Conservation (phyloP, 768 basidiomycete species). For the Phylloporus rhodoxanthus region DNA sequence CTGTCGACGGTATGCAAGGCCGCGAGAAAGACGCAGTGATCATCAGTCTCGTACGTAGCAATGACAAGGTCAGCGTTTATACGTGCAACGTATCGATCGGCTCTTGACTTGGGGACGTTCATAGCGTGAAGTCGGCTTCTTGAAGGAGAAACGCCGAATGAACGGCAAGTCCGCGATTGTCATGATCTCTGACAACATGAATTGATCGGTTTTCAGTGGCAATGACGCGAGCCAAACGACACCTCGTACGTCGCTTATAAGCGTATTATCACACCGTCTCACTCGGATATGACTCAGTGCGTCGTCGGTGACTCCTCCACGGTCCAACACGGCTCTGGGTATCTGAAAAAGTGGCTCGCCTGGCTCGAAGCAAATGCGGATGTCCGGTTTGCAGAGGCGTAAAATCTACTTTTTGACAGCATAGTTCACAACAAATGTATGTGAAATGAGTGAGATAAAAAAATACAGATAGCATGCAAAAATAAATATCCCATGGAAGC, state of each 20-base stretch:
- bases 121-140: conserved; percentile 86
- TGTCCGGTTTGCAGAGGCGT: conserved; percentile 72
- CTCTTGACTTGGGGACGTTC: not conserved
- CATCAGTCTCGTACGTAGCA: conserved; percentile 89
- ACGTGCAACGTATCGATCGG: not conserved
- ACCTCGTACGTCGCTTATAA: conserved; percentile 55
- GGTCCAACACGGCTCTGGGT: conserved; percentile 75
- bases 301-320: conserved; percentile 93
- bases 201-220: conserved; percentile 47
- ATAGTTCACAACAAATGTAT: conserved; percentile 1
- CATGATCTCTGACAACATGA: not conserved
- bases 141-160: conserved; percentile 86
- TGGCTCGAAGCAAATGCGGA: conserved; percentile 92
- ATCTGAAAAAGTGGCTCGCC: conserved; percentile 82
- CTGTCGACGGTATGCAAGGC: conserved; percentile 96
- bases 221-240: conserved; percentile 87
- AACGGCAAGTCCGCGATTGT: conserved; percentile 53
- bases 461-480: not conserved
- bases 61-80: conserved; percentile 55
- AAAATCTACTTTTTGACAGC: not conserved
- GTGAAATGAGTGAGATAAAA: not conserved
- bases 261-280: not conserved
- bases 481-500: conserved; percentile 15
- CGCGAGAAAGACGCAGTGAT: conserved; percentile 93
- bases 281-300: conserved; percentile 46